A percentile compares a stretch with the other conserved stretches of the same genome.
Conservation (phyloP, 495 filamentous ascomycete genomes). For the Penicillium canescens region DNA sequence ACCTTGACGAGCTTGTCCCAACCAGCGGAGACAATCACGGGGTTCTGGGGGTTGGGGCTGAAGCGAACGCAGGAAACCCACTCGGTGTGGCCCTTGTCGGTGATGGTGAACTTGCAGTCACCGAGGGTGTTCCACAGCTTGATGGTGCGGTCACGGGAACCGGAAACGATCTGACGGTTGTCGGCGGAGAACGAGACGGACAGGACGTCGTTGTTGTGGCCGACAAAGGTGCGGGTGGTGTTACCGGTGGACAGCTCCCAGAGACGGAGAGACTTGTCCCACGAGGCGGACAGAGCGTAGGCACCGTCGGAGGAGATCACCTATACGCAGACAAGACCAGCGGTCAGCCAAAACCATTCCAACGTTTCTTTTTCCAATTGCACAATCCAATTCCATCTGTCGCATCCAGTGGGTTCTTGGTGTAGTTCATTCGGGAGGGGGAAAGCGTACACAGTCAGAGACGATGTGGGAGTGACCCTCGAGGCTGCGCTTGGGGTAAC, state of each 20-base stretch:
- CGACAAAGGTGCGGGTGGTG: slow-evolving; percentile 97
- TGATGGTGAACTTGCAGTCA: slow-evolving; percentile 99
- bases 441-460: slow-evolving; percentile 92
- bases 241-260: slow-evolving; percentile 97
- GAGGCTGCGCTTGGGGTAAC: slow-evolving; percentile 97
- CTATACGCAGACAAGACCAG: slow-evolving; percentile 49
- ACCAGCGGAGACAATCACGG: slow-evolving; percentile 96
- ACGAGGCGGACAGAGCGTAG: slow-evolving; percentile 97
- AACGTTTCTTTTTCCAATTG: slow-evolving; percentile 12
- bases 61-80: slow-evolving; percentile 99
- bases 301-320: slow-evolving; percentile 99
- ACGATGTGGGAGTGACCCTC: slow-evolving; percentile 99
- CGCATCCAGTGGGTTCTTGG: slow-evolving; percentile 16
- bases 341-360: slow-evolving; percentile 37
- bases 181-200: slow-evolving; percentile 99
- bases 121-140: slow-evolving; percentile 99
- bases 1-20: slow-evolving; percentile 99
- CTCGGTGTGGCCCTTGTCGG: slow-evolving; percentile 99
- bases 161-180: slow-evolving; percentile 99
- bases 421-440: slow-evolving; percentile 12
- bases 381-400: slow-evolving; percentile 13
- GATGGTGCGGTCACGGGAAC: slow-evolving; percentile 96
- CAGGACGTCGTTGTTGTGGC: slow-evolving; percentile 99
- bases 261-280: slow-evolving; percentile 99
- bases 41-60: slow-evolving; percentile 99